Conservation (phyloP, 345 rosid genomes). For the Eucalyptus sp. region DNA sequence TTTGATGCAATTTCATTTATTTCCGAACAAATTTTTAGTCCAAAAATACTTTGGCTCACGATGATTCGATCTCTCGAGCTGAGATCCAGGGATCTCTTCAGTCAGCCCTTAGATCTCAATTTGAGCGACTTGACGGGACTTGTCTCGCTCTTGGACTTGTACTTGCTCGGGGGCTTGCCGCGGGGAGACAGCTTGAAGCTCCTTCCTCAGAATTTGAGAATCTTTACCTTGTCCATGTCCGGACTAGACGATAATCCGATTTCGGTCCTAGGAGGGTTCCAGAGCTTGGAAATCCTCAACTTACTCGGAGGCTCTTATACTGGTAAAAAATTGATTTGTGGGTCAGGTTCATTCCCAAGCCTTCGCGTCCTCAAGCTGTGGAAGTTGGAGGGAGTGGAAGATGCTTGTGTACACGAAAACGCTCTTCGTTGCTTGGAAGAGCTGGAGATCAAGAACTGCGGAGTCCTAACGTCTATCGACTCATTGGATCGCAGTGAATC, state of each 20-base stretch:
- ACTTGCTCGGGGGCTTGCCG: constrained; percentile 12
- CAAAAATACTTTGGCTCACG: too few relatives aligned
- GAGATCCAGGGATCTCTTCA: constrained; percentile 6
- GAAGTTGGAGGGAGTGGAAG: constrained; percentile 6
- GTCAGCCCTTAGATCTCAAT: constrained; percentile 7
- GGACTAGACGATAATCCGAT: constrained; percentile 1
- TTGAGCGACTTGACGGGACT: background rate
- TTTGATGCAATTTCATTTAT: too few relatives aligned
- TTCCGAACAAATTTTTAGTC: too few relatives aligned
- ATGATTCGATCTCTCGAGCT: constrained; percentile 7
- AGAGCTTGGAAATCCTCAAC: constrained; percentile 7
- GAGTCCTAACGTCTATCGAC: fast-evolving
- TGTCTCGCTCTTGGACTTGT: background rate
- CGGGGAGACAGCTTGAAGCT: fast-evolving
- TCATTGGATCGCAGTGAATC: fast-evolving
- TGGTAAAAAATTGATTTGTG: constrained; percentile 2
- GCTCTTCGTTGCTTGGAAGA: background rate
- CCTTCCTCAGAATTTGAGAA: constrained; percentile 5
- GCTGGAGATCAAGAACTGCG: background rate
- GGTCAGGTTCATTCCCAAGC: background rate
- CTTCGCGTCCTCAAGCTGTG: constrained; percentile 22
- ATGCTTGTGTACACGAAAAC: background rate
- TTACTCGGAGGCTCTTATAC: constrained; percentile 8
- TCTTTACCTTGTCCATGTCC: constrained; percentile 22
- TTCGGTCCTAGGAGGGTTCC: background rate